Evolutionary conservation across 164 flowering plant genomes (phyloP).

Genomic region (Stephania japonica): DNA sequence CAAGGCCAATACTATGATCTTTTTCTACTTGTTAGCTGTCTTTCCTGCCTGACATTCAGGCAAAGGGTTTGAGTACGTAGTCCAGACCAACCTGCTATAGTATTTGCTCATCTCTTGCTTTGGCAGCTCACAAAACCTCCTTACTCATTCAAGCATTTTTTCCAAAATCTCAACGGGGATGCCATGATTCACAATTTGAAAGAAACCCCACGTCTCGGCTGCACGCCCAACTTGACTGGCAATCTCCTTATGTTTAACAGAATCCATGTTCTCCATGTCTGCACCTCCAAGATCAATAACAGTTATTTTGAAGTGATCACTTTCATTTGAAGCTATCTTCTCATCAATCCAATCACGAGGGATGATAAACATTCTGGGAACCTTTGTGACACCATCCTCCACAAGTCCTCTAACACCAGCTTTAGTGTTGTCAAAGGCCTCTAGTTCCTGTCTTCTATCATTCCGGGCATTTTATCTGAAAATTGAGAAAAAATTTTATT

Average conservation of each 20-base stretch:
- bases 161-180: conserved; percentile 10
- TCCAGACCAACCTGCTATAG: no score
- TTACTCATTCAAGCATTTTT: conserved; percentile 10
- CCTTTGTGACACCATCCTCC: conserved; percentile 17
- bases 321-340: neutral
- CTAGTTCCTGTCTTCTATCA: no score
- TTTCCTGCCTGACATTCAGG: no score
- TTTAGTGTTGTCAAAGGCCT: no score
- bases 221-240: conserved; percentile 10
- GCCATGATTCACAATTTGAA: conserved; percentile 22
- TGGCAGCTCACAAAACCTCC: conserved; percentile 14
- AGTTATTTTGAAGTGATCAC: conserved; percentile 2
- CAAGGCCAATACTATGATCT: no score
- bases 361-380: conserved; percentile 25
- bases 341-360: conserved; percentile 12
- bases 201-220: conserved; percentile 21
- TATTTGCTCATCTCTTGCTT: conserved; percentile 9
- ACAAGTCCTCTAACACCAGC: conserved; percentile 19
- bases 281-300: conserved; percentile 18
- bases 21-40: no score
- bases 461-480: no score
- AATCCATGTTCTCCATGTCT: neutral
- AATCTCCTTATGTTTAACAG: neutral
- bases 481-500: no score
- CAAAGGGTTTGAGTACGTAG: no score